These are phyloP conservation scores for Cucumis cinereus DNA, from an alignment of 306 rosid species.

Conservation along the genomic window DNA sequence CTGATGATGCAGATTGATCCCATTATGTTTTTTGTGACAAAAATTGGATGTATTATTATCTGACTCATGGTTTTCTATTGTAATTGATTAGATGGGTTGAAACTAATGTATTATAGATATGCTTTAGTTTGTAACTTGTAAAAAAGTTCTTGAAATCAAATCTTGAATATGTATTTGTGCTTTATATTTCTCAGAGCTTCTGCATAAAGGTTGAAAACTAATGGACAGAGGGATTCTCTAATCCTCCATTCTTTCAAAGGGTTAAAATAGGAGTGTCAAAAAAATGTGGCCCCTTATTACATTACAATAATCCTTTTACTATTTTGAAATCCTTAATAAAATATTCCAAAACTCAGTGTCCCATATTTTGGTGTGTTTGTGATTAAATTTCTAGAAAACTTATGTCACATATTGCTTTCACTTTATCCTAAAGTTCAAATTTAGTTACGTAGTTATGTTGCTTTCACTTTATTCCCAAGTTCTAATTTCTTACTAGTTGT, in stretches of 20 bases:
- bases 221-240: neutral
- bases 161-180: neutral
- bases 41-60: neutral
- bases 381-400: neutral
- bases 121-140: slow-evolving; percentile 7
- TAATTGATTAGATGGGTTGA: neutral
- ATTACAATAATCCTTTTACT: neutral
- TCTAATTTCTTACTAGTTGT: neutral
- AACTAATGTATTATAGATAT: slow-evolving; percentile 6
- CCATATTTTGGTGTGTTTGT: neutral
- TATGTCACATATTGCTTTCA: neutral
- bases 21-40: neutral
- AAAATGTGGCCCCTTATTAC: neutral
- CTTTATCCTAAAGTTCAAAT: neutral
- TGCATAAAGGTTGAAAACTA: neutral
- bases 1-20: slow-evolving; percentile 57
- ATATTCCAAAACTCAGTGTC: neutral
- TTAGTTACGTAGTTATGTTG: too few species aligned
- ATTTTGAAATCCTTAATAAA: neutral
- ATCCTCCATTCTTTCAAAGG: neutral
- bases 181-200: neutral
- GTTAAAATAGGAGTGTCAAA: neutral
- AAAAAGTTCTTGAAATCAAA: neutral
- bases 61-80: neutral
- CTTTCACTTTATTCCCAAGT: too few species aligned